Base-by-base conservation (phyloP, 352 stramenopile genomes). In the Pythium phragmitis region DNA sequence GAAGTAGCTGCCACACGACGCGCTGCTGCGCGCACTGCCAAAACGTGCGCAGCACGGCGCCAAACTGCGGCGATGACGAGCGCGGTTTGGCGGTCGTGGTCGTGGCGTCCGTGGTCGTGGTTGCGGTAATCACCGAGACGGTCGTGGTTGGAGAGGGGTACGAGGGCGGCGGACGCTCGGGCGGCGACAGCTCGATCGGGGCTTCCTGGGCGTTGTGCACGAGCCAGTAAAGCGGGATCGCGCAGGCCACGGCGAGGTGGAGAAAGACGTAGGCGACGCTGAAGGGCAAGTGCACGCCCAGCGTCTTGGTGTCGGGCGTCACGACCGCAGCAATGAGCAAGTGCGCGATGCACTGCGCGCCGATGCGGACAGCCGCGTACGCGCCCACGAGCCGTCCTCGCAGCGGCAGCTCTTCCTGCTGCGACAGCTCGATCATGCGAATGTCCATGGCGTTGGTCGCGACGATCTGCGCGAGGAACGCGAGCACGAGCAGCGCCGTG, bases 1-100 rank as follows among this genome's bases (percentile, higher is more conserved):
- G 65, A 8, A 82, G 56, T 41, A 85, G 67, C 51, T 82, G 66
- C 67, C 74, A 85, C 19, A 85, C 69, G n/a, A 75, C 76, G 19
- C 70, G 63, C 50, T 82, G 74, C 65, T 82, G 63, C 17, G 60
- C 67, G 11, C 63, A 63, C 23, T 61, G 64, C 55, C 57, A 67
- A 51, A 77, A 67, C 36, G 63, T 60, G 1, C 43, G 61, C 11
- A 63, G 60, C 13, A 68, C 73, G 26, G 60, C 47, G 6, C 51
- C n/a, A 8, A 76, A 61, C 16, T 51, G 57, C 3, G 50, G 48
- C 28, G 23, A 21, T 5, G 39, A 9, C n/a, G 41, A 9, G 6
- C n/a, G 6, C 8, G 41, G 14, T 7, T 21, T 47, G 41, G 41
- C 0, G 8, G n/a, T 21, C 0, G 41, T 21, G 26, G 26, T 30